phyloP scores from a whole-genome alignment of 2,329 filamentous ascomycete species.

The Raffaelea ambrosiae region DNA sequence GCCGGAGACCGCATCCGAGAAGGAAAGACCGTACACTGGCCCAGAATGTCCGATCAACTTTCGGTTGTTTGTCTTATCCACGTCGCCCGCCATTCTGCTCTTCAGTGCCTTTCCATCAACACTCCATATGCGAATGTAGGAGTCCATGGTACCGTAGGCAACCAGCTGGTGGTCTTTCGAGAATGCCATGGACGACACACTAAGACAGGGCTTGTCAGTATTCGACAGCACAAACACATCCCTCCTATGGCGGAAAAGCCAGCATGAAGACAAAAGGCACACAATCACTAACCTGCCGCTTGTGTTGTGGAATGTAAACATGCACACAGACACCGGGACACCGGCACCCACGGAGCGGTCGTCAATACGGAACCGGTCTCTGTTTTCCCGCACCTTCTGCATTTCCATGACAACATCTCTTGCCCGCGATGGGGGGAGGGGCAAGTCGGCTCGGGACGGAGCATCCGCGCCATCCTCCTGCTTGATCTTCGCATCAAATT shows the following conservation, averaged over 20 bases:
- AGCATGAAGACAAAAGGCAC: not conserved
- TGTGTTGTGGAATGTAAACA: slow-evolving; percentile 98
- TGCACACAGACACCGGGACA: slow-evolving; percentile 78
- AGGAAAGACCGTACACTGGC: slow-evolving; percentile 81
- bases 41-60: slow-evolving; percentile 83
- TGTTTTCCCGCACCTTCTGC: slow-evolving; percentile 84
- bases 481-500: slow-evolving; percentile 83
- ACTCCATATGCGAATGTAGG: slow-evolving; percentile 92
- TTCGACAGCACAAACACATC: slow-evolving; percentile 2
- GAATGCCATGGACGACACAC: slow-evolving; percentile 89
- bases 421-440: slow-evolving; percentile 78
- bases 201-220: slow-evolving; percentile 26
- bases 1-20: slow-evolving; percentile 62
- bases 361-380: slow-evolving; percentile 85
- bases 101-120: slow-evolving; percentile 76
- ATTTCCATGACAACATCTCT: slow-evolving; percentile 92
- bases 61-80: slow-evolving; percentile 55
- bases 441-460: slow-evolving; percentile 69
- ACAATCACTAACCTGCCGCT: slow-evolving; percentile 64
- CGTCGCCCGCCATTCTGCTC: slow-evolving; percentile 52
- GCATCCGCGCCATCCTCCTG: slow-evolving; percentile 81
- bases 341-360: slow-evolving; percentile 75
- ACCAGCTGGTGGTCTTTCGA: slow-evolving; percentile 83
- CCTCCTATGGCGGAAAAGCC: too few relatives aligned
- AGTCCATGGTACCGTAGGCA: slow-evolving; percentile 84